phyloP scores from a whole-genome alignment of 495 filamentous ascomycete genomes.

The Aspergillus campestris region DNA sequence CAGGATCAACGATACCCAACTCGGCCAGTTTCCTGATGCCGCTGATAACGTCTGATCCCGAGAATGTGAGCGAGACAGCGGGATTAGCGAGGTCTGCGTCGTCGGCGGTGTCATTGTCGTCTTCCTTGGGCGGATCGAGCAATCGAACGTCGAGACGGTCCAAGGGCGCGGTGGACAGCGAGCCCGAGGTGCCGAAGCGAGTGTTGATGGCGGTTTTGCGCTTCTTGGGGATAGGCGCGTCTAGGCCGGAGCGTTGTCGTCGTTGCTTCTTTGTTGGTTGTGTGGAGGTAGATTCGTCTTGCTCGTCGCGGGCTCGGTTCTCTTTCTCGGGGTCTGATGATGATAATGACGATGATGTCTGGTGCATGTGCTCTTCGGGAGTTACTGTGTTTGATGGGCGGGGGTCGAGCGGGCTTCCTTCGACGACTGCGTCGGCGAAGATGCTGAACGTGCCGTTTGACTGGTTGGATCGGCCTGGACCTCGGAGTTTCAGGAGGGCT shows the following conservation, averaged over 20 bases:
- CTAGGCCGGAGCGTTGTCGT: conserved; percentile 30
- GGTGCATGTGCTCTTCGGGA: conserved; percentile 31
- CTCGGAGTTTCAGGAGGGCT: conserved; percentile 56
- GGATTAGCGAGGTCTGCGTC: conserved; percentile 13
- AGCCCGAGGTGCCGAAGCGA: conserved; percentile 33
- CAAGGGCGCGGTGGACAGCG: conserved; percentile 16
- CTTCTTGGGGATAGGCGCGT: conserved; percentile 40
- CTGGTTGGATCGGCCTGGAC: conserved; percentile 54
- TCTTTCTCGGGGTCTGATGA: conserved; percentile 18
- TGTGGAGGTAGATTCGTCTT: background rate
- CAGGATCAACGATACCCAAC: conserved; percentile 60
- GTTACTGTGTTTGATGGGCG: conserved; percentile 32
- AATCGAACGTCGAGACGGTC: conserved; percentile 28
- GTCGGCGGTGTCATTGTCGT: conserved; percentile 15
- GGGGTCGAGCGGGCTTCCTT: conserved; percentile 50
- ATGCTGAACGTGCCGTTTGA: conserved; percentile 71
- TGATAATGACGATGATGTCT: background rate
- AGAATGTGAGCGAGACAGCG: conserved; percentile 52
- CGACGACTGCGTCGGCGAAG: conserved; percentile 56
- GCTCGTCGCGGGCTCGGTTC: conserved; percentile 13
- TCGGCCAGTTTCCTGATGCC: conserved; percentile 72
- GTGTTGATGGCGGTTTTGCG: conserved; percentile 50
- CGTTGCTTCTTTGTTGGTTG: conserved; percentile 23
- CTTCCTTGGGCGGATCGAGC: conserved; percentile 17
- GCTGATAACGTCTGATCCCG: conserved; percentile 72